These are phyloP conservation scores for Fusarium newnesense DNA, from an alignment of 2,329 filamentous ascomycete genomes.

Conservation along the genomic window DNA sequence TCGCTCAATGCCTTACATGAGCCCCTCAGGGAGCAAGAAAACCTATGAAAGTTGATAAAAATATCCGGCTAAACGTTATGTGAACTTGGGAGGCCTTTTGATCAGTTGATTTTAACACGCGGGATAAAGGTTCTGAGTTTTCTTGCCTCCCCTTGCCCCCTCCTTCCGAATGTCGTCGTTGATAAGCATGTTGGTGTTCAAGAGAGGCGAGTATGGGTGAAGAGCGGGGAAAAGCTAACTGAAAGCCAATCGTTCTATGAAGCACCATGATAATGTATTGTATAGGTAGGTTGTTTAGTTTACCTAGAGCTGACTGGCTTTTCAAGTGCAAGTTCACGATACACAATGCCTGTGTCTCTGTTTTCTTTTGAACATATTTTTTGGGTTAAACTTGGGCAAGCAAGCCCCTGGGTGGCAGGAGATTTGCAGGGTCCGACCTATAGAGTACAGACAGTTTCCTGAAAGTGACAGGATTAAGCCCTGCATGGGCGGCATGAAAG, in stretches of 20 bases:
- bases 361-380: background rate
- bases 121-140: background rate
- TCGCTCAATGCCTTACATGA: slow-evolving; percentile 22
- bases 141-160: background rate
- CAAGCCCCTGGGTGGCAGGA: slow-evolving; percentile 11
- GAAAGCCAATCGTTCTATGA: background rate
- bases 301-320: background rate
- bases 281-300: background rate
- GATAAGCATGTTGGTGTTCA: slow-evolving; percentile 1
- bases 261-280: background rate
- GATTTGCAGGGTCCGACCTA: slow-evolving; percentile 33
- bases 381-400: slow-evolving; percentile 10
- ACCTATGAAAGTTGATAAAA: background rate
- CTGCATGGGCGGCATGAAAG: slow-evolving; percentile 22
- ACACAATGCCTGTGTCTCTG: background rate
- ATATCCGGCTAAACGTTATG: background rate
- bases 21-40: background rate
- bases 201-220: slow-evolving; percentile 3
- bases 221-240: slow-evolving; percentile 1
- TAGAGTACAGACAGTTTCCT: slow-evolving; percentile 5
- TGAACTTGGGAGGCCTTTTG: background rate
- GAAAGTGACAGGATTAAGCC: slow-evolving; percentile 25
- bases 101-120: background rate
- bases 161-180: slow-evolving; percentile 10
- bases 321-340: slow-evolving; percentile 1